Evolutionary conservation across 2,329 filamentous ascomycete species (phyloP).

Genomic region (Amesomyces nigricolor): DNA sequence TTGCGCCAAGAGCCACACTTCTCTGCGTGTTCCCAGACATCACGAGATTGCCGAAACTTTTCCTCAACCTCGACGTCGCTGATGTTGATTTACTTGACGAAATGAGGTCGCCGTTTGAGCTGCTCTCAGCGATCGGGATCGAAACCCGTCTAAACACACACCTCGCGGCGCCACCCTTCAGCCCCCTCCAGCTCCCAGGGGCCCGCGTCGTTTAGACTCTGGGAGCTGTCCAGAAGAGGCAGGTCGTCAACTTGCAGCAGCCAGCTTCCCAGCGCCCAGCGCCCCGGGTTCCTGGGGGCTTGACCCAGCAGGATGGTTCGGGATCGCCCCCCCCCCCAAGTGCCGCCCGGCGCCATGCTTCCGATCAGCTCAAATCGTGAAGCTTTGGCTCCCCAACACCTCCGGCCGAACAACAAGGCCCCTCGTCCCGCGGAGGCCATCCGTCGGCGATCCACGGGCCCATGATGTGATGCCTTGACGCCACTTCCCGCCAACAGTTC

Average conservation of each 20-base stretch:
- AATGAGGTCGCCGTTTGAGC: constrained; percentile 3
- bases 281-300: constrained; percentile 6
- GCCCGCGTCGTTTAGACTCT: not conserved
- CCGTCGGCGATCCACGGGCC: not conserved
- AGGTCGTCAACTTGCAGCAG: constrained; percentile 20
- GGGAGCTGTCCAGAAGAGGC: constrained; percentile 19
- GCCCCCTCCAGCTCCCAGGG: not conserved
- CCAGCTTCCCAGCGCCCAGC: constrained; percentile 20
- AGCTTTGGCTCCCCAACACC: not conserved
- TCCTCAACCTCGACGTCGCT: not conserved
- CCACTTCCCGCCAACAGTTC: not conserved
- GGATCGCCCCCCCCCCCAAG: constrained; percentile 18
- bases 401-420: not conserved
- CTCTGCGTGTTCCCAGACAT: not conserved
- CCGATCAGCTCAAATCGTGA: not conserved
- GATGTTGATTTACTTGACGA: not conserved
- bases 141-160: constrained; percentile 8
- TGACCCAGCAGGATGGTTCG: constrained; percentile 24
- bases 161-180: constrained; percentile 10
- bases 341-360: constrained; percentile 18
- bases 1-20: not conserved
- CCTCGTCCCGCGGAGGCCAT: not conserved
- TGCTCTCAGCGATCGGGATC: constrained; percentile 10
- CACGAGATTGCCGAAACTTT: not conserved
- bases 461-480: not conserved